phyloP scores from a whole-genome alignment of 2,329 filamentous ascomycete genomes.

The Dothiorella sarmentorum region DNA sequence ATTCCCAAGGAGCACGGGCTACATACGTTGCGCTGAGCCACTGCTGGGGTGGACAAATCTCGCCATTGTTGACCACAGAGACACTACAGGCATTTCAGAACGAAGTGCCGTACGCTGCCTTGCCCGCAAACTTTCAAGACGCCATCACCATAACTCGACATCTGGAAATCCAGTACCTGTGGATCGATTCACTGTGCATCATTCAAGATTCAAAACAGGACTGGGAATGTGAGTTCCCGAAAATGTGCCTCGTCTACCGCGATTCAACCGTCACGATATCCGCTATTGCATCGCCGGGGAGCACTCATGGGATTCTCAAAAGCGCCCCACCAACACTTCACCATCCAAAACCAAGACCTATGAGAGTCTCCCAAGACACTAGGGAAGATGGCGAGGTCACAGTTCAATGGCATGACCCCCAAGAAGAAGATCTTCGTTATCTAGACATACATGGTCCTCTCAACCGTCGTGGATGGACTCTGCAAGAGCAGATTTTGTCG shows the following conservation, averaged over 20 bases:
- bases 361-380: neutral
- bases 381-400: neutral
- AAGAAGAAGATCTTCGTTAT: neutral
- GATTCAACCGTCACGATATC: conserved; percentile 1
- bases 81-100: neutral
- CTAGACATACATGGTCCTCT: neutral
- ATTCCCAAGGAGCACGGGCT: neutral
- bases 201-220: conserved; percentile 18
- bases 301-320: neutral
- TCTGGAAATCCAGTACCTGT: conserved; percentile 17
- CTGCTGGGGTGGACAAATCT: neutral
- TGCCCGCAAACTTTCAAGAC: conserved; percentile 16
- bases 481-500: neutral
- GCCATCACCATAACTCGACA: conserved; percentile 7
- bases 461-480: neutral
- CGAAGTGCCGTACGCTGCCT: neutral
- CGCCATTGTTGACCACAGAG: neutral
- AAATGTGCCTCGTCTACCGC: conserved; percentile 9
- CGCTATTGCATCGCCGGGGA: neutral
- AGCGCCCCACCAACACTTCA: neutral
- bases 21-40: neutral
- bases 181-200: conserved; percentile 22
- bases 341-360: neutral
- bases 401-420: neutral
- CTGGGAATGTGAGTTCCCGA: neutral